Evolutionary conservation across 768 basidiomycete species (phyloP), one percentile per base, ranked within the genome.

Genomic region (Leccinum variicolor): DNA sequence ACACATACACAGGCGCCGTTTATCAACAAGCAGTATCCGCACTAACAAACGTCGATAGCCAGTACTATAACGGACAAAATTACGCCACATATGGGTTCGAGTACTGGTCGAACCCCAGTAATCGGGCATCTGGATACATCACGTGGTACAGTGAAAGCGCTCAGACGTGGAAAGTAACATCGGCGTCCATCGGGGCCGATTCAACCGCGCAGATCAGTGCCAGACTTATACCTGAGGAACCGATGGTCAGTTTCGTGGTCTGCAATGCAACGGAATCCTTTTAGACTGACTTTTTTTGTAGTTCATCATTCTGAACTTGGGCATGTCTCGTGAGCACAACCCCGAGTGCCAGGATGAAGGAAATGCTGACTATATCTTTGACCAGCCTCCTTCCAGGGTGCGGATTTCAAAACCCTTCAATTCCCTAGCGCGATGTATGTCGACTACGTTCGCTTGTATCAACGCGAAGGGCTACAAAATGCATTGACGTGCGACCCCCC

Each of bases 361-460:
- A 39, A 9, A 59, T 54, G 11, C 28, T 67, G 19, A 64, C 39
- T n/a, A 19, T n/a, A 39, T 36, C 28, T 26, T 19, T 21, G 2
- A 19, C 3, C 55, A 80, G 79, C 85, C 3, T 78, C 79, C 41
- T 94, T 95, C 79, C 90, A 94, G 66, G 63, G 70, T 50, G 83
- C 84, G 56, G 86, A 94, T 71, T 93, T 79, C 66, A 76, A 76
- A 62, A 76, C 92, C 66, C 75, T 98, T 53, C 65, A 71, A 49
- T 96, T 94, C 79, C 96, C 95, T 0, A 77, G 81, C 7, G 75
- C 80, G 58, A 90, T 96, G 90, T 83, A 82, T 58, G 74, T 98
- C 61, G 96, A 98, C 72, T 98, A 97, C 64, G 82, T 99, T 23
- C 85, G 93, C 36, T 81, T 95, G 52, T 92, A 93, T 64, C 94